These are phyloP conservation scores for Blastosporella zonata DNA, from an alignment of 1,284 basidiomycete species.

Conservation along the genomic window DNA sequence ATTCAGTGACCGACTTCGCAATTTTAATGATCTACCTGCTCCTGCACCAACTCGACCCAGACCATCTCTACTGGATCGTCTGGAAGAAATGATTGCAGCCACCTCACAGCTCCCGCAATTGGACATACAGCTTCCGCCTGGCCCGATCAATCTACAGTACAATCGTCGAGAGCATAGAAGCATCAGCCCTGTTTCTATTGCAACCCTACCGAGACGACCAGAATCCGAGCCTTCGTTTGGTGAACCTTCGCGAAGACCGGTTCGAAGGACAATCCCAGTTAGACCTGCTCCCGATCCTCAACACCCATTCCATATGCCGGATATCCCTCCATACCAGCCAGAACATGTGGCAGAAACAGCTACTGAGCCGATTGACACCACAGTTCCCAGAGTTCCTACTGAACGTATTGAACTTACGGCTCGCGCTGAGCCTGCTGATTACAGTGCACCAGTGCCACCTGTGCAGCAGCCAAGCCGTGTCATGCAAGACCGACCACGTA, in stretches of 20 bases:
- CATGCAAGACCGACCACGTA: slow-evolving; percentile 3
- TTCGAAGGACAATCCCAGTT: neutral
- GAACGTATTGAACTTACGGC: no score
- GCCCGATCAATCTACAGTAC: slow-evolving; percentile 51
- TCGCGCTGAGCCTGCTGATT: no score
- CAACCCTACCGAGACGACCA: slow-evolving; percentile 28
- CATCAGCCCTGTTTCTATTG: slow-evolving; percentile 32
- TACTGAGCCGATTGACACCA: no score
- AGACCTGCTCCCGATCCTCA: neutral
- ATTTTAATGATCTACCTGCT: slow-evolving; percentile 8
- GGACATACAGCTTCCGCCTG: slow-evolving; percentile 49
- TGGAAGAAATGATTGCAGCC: slow-evolving; percentile 56
- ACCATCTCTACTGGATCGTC: slow-evolving; percentile 52
- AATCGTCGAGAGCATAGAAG: slow-evolving; percentile 43
- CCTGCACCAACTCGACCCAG: slow-evolving; percentile 33
- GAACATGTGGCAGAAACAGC: slow-evolving; percentile 1
- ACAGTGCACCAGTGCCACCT: no score
- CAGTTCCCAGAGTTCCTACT: no score
- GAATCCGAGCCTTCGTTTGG: slow-evolving; percentile 28
- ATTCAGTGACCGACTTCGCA: slow-evolving; percentile 4
- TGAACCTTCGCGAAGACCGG: neutral
- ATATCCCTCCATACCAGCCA: neutral
- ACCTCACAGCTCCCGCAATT: slow-evolving; percentile 36
- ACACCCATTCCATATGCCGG: neutral
- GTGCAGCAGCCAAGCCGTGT: slow-evolving; percentile 2